Evolutionary conservation across 768 basidiomycete genomes (phyloP), one percentile per base, ranked within the genome.

Genomic region (Trametes meyenii): DNA sequence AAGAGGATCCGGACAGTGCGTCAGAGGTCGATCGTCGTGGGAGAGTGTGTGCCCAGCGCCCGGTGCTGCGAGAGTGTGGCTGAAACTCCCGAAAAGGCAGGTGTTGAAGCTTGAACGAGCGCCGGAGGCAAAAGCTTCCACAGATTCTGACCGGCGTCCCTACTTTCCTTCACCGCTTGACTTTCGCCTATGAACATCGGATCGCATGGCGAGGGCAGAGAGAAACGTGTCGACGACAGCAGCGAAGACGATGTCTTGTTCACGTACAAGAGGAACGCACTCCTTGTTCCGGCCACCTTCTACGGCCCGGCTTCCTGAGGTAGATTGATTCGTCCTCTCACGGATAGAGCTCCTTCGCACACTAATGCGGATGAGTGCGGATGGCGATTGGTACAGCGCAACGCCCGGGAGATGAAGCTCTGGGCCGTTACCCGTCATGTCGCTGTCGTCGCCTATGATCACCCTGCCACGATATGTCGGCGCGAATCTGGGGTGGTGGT

Each of bases 261-360:
- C 49, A 58, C 57, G 57, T 58, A 58, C 57, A 51, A 50, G 38
- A 19, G 38, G 23, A 16, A 50, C 24, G 40, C 43, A 58, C 49
- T 39, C 19, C 13, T 44, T 58, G 57, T 50, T 58, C 57, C 57
- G 57, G 57, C 40, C 39, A 50, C 57, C 49, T 43, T 33, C 14
- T 58, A 58, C 57, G 57, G 57, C 5, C 57, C 57, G 57, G 57
- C 29, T 35, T 50, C 49, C 49, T 58, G 49, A 40, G 49, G 49
- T 4, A 39, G n/a, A 33, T 33, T 33, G 29, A 33, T 33, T 33
- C 29, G 29, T 33, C 29, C 57, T 58, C 57, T 50, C 57, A 58
- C 57, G 57, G 23, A 33, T 12, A 35, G 24, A 12, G 57, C 49
- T 50, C 35, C 57, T 21, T 33, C 40, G 49, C 23, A 50, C 36